A percentile compares a stretch with the other conserved stretches of the same genome.
These are phyloP conservation scores for Blastobotrys apis DNA, from an alignment of 1,139 yeast species.

Conservation along the genomic window DNA sequence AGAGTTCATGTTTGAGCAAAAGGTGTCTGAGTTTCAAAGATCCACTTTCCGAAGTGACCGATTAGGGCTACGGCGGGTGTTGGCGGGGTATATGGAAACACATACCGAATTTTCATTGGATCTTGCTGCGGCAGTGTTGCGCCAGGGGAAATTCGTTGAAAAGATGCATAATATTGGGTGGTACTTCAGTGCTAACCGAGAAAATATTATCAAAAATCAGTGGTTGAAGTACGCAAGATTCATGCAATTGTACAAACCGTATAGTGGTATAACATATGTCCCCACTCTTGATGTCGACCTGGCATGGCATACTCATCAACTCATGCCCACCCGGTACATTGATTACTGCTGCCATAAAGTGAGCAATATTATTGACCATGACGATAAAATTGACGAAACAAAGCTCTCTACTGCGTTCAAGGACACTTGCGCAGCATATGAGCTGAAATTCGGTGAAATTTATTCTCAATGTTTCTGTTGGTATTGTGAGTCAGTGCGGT, in stretches of 20 bases:
- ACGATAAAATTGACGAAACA: slow-evolving; percentile 33
- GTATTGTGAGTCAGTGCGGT: slow-evolving; percentile 32
- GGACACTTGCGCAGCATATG: slow-evolving; percentile 29
- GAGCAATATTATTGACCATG: slow-evolving; percentile 32
- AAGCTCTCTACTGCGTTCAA: slow-evolving; percentile 29
- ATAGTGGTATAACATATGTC: slow-evolving; percentile 22
- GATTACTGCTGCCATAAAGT: slow-evolving; percentile 23
- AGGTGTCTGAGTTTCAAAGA: not conserved
- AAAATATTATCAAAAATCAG: slow-evolving; percentile 20
- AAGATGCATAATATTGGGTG: slow-evolving; percentile 36
- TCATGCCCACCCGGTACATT: slow-evolving; percentile 32
- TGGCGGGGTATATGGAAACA: slow-evolving; percentile 27
- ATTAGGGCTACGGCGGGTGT: slow-evolving; percentile 17
- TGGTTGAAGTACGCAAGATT: slow-evolving; percentile 34
- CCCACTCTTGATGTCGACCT: slow-evolving; percentile 43
- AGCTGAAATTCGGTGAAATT: slow-evolving; percentile 25
- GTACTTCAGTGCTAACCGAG: slow-evolving; percentile 31
- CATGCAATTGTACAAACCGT: slow-evolving; percentile 25
- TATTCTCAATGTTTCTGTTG: slow-evolving; percentile 36
- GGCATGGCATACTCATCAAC: slow-evolving; percentile 43
- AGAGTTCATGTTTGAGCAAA: no score
- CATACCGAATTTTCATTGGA: slow-evolving; percentile 24
- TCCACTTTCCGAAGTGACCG: not conserved
- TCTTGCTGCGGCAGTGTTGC: slow-evolving; percentile 36
- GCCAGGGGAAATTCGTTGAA: slow-evolving; percentile 37